A percentile compares a stretch with the other conserved stretches of the same genome.
These are phyloP conservation scores for Oryza australiensis DNA, from an alignment of 176 grass and related monocot species.

Conservation along the genomic window DNA sequence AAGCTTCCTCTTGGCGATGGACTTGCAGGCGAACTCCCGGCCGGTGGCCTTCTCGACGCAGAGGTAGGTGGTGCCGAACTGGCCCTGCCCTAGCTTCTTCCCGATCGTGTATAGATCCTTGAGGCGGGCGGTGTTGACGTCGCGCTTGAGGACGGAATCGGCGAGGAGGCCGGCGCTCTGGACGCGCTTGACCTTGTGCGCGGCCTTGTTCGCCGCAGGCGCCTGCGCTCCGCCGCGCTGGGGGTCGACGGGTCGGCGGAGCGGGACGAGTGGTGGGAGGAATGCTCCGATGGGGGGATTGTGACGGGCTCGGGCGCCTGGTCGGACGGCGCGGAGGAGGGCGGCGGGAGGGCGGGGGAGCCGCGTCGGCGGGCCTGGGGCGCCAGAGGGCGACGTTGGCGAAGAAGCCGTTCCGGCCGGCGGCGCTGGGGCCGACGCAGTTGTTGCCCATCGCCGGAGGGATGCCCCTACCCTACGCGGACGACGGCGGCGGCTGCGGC, in stretches of 20 bases:
- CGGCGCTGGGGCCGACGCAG: slow-evolving; percentile 53
- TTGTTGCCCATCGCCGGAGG: slow-evolving; percentile 61
- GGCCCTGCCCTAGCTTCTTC: slow-evolving; percentile 76
- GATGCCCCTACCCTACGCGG: slow-evolving; percentile 35
- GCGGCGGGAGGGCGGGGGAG: slow-evolving; percentile 35
- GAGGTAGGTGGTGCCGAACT: slow-evolving; percentile 83
- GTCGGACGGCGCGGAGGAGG: slow-evolving; percentile 42
- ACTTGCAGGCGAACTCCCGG: slow-evolving; percentile 80
- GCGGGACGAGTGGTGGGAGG: slow-evolving; percentile 25
- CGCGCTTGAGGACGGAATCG: slow-evolving; percentile 67
- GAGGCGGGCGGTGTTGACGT: slow-evolving; percentile 50
- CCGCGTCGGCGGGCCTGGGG: slow-evolving; percentile 2
- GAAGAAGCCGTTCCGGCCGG: slow-evolving; percentile 55
- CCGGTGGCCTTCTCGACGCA: slow-evolving; percentile 76
- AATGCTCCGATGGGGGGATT: slow-evolving; percentile 36
- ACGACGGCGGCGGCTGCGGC: slow-evolving; percentile 30
- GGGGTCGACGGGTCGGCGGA: slow-evolving; percentile 12
- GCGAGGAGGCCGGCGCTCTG: slow-evolving; percentile 66
- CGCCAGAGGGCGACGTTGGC: slow-evolving; percentile 62
- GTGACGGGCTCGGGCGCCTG: slow-evolving; percentile 62
- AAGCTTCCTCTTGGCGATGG: slow-evolving; percentile 94
- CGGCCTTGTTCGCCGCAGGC: slow-evolving; percentile 41
- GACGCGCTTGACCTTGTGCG: slow-evolving; percentile 61
- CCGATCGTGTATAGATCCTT: slow-evolving; percentile 76
- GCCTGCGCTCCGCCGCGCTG: neutral